Percentiles rank a stretch among this genome's conserved stretches.
phyloP scores from a whole-genome alignment of 1,139 yeast genomes.

The Saccharomyces hybrid region DNA sequence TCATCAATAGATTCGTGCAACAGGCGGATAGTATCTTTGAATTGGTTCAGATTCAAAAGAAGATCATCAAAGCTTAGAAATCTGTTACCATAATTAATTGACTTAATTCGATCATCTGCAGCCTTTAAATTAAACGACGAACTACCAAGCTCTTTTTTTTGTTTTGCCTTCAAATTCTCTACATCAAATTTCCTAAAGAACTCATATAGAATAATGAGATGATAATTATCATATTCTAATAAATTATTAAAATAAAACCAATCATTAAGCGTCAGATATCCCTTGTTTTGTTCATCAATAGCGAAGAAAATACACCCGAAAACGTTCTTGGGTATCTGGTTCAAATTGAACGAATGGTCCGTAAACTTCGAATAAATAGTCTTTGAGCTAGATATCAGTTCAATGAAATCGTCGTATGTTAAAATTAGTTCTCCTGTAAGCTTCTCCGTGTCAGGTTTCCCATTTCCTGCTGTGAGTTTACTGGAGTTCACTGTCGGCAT shows the following conservation, averaged over 20 bases:
- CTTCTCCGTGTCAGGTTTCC: not conserved
- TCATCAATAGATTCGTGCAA: constrained; percentile 31
- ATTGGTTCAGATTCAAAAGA: constrained; percentile 26
- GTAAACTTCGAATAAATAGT: constrained; percentile 28
- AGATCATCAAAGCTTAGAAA: constrained; percentile 35
- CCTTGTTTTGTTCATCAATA: constrained; percentile 56
- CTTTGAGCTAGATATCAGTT: constrained; percentile 31
- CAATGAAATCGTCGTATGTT: constrained; percentile 32
- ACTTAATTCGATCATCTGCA: constrained; percentile 32
- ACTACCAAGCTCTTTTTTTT: not conserved
- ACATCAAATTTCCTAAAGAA: constrained; percentile 38
- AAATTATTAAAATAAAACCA: constrained; percentile 52
- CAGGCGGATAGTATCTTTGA: constrained; percentile 30
- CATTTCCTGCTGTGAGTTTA: not conserved
- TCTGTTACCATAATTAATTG: constrained; percentile 35
- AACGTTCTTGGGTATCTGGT: constrained; percentile 31
- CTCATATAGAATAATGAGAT: constrained; percentile 48
- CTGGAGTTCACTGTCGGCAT: not conserved
- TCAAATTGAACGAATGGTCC: constrained; percentile 30
- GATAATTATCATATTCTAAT: constrained; percentile 50
- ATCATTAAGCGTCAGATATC: constrained; percentile 51
- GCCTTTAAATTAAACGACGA: constrained; percentile 6
- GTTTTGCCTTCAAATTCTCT: constrained; percentile 10
- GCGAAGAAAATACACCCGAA: constrained; percentile 52
- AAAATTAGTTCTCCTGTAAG: constrained; percentile 28